A percentile compares a stretch with the other conserved stretches of the same genome.
These are phyloP conservation scores for Hyphopichia buzzinii DNA, from an alignment of 1,139 yeast species.

Conservation along the genomic window DNA sequence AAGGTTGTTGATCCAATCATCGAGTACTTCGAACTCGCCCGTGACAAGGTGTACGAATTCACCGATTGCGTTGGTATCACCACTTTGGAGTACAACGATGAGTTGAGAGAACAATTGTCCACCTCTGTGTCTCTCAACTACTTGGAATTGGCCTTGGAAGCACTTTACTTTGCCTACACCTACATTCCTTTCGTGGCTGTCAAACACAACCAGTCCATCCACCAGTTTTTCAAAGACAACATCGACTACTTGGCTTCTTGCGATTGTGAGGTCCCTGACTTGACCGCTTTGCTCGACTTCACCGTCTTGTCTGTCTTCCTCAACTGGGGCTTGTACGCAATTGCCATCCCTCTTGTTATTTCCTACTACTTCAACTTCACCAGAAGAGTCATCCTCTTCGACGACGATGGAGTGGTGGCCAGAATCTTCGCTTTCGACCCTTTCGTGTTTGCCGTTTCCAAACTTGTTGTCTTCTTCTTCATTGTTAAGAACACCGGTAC, in stretches of 20 bases:
- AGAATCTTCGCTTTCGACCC: constrained; percentile 53
- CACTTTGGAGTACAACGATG: constrained; percentile 40
- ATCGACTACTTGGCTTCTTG: constrained; percentile 25
- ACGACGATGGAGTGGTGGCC: constrained; percentile 32
- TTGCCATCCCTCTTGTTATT: constrained; percentile 42
- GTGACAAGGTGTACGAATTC: constrained; percentile 30
- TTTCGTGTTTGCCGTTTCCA: constrained; percentile 52
- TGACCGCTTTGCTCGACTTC: constrained; percentile 28
- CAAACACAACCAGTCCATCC: constrained; percentile 37
- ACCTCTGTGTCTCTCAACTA: constrained; percentile 48
- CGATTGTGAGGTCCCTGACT: constrained; percentile 33
- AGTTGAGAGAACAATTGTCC: constrained; percentile 49
- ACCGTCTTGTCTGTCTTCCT: constrained; percentile 30
- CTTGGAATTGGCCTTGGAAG: constrained; percentile 39
- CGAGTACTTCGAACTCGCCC: constrained; percentile 26
- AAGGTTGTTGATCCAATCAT: constrained; percentile 40
- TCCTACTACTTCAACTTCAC: constrained; percentile 57
- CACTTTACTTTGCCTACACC: constrained; percentile 30
- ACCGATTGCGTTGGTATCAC: constrained; percentile 43
- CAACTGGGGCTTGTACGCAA: constrained; percentile 43
- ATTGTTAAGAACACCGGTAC: constrained; percentile 31
- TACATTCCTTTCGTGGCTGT: constrained; percentile 40
- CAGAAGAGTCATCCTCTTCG: constrained; percentile 40
- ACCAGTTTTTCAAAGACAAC: constrained; percentile 36
- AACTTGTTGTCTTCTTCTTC: constrained; percentile 46